These are phyloP conservation scores for Aureobasidium sp. DNA, from an alignment of 2,329 filamentous ascomycete genomes.

Conservation along the genomic window DNA sequence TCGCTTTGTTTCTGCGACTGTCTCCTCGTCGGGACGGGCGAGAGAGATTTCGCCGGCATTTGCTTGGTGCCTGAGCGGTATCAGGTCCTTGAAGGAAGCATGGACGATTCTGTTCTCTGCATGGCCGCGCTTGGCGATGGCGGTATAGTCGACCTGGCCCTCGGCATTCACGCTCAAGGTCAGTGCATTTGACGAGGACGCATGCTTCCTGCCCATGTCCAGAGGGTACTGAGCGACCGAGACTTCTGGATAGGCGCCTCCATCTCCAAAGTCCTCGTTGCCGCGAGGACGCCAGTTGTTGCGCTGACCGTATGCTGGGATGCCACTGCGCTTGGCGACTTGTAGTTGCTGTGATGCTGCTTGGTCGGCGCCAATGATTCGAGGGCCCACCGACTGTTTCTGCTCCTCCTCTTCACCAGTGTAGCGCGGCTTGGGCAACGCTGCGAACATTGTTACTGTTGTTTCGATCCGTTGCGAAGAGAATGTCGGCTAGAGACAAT, in stretches of 20 bases:
- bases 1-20: slow-evolving; percentile 75
- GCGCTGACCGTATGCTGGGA: slow-evolving; percentile 80
- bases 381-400: slow-evolving; percentile 67
- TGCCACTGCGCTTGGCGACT: slow-evolving; percentile 51
- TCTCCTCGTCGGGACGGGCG: slow-evolving; percentile 72
- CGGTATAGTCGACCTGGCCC: slow-evolving; percentile 93
- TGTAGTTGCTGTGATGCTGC: slow-evolving; percentile 82
- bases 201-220: slow-evolving; percentile 79
- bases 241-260: slow-evolving; percentile 90
- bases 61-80: slow-evolving; percentile 84
- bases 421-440: slow-evolving; percentile 84
- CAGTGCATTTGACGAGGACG: slow-evolving; percentile 69
- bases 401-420: slow-evolving; percentile 81
- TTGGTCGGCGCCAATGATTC: slow-evolving; percentile 70
- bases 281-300: slow-evolving; percentile 82
- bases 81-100: slow-evolving; percentile 92
- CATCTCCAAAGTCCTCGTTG: slow-evolving; percentile 89
- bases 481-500: background rate
- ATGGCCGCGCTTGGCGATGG: slow-evolving; percentile 85
- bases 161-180: slow-evolving; percentile 86
- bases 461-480: background rate
- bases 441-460: slow-evolving; percentile 53
- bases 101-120: slow-evolving; percentile 77
- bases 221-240: slow-evolving; percentile 86
- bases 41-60: slow-evolving; percentile 87